These are phyloP conservation scores for Tetrastigma voinierianum DNA, from an alignment of 164 flowering plant genomes.

Conservation along the genomic window DNA sequence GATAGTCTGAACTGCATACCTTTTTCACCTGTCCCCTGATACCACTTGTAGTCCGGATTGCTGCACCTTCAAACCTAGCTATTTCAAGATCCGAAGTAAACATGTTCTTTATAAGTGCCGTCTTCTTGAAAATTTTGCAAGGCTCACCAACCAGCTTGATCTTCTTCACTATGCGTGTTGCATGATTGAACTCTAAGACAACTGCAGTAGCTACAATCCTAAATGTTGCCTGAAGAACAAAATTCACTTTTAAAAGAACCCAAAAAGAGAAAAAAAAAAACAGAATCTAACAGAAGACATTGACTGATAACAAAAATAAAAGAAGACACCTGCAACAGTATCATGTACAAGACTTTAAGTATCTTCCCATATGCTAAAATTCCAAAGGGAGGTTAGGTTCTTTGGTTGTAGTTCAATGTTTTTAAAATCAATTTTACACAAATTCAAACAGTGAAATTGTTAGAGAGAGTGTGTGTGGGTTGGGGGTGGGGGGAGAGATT, in stretches of 20 bases:
- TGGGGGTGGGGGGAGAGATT: too few species aligned
- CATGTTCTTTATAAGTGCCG: constrained; percentile 89
- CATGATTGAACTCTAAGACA: constrained; percentile 84
- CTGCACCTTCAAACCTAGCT: constrained; percentile 89
- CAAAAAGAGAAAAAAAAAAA: too few species aligned
- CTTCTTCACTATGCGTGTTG: constrained; percentile 71
- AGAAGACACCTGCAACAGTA: not conserved
- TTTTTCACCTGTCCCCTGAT: constrained; percentile 96
- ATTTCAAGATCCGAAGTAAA: constrained; percentile 95
- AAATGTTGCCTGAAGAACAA: constrained; percentile 58
- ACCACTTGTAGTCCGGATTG: constrained; percentile 91
- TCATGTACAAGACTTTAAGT: too few species aligned
- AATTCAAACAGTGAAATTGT: too few species aligned
- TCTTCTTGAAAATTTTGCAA: constrained; percentile 88
- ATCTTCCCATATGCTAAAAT: not conserved
- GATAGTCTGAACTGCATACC: constrained; percentile 38
- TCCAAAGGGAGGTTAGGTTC: not conserved
- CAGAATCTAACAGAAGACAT: constrained; percentile 6
- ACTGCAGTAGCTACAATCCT: constrained; percentile 87
- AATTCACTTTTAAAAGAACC: too few species aligned
- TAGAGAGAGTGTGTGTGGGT: too few species aligned
- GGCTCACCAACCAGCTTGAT: constrained; percentile 86
- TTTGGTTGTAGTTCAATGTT: too few species aligned
- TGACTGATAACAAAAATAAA: not conserved
- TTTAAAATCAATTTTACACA: too few species aligned